These are phyloP conservation scores for Eutreptiella sp. DNA, from an alignment of 208 protist genomes.

Conservation along the genomic window DNA sequence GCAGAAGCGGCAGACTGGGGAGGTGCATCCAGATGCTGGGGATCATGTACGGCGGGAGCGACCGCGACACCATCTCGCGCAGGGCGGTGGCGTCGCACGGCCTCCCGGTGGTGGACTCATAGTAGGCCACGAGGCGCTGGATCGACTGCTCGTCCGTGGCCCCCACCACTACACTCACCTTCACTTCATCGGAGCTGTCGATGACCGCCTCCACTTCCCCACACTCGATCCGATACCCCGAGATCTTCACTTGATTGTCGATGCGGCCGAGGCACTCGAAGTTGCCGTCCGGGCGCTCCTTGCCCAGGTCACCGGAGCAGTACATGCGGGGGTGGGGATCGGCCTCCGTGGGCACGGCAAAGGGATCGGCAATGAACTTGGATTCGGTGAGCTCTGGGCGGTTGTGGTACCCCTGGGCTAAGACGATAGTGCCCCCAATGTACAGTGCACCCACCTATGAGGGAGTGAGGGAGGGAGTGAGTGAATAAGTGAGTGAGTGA, in stretches of 20 bases:
- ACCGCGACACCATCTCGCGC: neutral
- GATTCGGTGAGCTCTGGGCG: constrained; percentile 11
- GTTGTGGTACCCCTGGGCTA: constrained; percentile 13
- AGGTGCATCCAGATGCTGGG: constrained; percentile 8
- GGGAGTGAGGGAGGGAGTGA: constrained; percentile 1
- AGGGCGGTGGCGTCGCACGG: constrained; percentile 6
- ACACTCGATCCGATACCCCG: constrained; percentile 5
- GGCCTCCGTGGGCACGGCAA: neutral
- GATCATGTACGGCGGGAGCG: constrained; percentile 25
- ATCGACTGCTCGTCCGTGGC: too few relatives aligned
- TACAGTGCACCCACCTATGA: constrained; percentile 28
- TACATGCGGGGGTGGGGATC: constrained; percentile 14
- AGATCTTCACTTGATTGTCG: neutral
- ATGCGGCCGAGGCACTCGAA: neutral
- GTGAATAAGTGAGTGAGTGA: too few relatives aligned
- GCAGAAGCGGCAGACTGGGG: constrained; percentile 2
- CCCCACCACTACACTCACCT: constrained; percentile 12
- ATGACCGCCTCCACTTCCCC: constrained; percentile 3
- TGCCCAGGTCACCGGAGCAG: constrained; percentile 14
- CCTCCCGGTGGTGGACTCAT: constrained; percentile 3
- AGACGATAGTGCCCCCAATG: constrained; percentile 12
- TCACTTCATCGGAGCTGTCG: constrained; percentile 15
- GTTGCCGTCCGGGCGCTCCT: neutral
- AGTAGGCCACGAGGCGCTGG: constrained; percentile 7
- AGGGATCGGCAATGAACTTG: constrained; percentile 25